These are phyloP conservation scores for Coemansia sp. DNA, from an alignment of 192 early-diverging fungal genomes.

Conservation along the genomic window DNA sequence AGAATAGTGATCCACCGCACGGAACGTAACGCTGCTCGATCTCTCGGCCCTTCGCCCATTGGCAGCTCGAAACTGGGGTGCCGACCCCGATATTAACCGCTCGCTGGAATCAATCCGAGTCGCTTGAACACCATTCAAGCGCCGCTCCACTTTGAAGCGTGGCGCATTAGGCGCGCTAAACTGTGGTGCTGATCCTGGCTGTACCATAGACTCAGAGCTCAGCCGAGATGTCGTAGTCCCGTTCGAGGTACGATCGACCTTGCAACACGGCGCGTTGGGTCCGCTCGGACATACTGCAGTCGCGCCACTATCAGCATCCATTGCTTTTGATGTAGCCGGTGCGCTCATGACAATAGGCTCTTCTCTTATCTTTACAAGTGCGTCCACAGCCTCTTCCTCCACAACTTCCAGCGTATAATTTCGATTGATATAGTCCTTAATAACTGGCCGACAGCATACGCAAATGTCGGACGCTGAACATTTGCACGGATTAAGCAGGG, in stretches of 20 bases:
- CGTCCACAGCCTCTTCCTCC: slow-evolving; percentile 25
- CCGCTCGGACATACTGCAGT: slow-evolving; percentile 9
- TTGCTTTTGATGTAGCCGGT: neutral
- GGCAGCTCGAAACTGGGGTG: neutral
- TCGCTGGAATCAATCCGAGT: neutral
- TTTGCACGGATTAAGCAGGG: slow-evolving; percentile 55
- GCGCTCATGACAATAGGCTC: slow-evolving; percentile 7
- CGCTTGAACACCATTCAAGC: neutral
- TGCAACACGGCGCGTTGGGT: slow-evolving; percentile 22
- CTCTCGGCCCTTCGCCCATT: neutral
- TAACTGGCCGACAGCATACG: slow-evolving; percentile 48
- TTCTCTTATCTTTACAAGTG: slow-evolving; percentile 18
- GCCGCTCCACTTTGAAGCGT: slow-evolving; percentile 5
- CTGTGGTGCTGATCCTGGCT: neutral
- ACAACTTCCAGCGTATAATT: slow-evolving; percentile 39
- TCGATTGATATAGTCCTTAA: slow-evolving; percentile 40
- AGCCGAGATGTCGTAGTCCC: neutral
- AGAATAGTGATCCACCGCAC: neutral
- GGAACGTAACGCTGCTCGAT: neutral
- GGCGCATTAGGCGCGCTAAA: neutral
- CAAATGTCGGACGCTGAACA: slow-evolving; percentile 43
- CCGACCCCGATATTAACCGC: neutral
- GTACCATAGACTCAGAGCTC: neutral
- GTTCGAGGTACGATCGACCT: neutral
- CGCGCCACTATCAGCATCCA: neutral